Percentiles rank a stretch among this genome's conserved stretches.
These are phyloP conservation scores for Daldinia concentrica DNA, from an alignment of 495 filamentous ascomycete species.

Conservation along the genomic window DNA sequence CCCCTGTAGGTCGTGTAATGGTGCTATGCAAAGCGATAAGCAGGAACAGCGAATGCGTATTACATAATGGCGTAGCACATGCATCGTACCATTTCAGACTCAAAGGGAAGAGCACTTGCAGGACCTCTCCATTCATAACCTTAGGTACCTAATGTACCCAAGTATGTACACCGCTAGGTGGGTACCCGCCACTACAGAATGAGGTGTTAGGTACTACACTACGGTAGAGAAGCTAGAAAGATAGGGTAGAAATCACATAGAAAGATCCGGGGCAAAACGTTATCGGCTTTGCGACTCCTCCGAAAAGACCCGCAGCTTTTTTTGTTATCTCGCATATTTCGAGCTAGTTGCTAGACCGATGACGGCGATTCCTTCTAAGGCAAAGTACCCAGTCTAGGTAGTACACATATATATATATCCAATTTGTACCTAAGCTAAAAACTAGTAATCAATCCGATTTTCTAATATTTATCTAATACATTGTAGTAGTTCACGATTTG, in stretches of 20 bases:
- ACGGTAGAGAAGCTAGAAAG: not conserved
- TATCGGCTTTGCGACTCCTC: slow-evolving; percentile 32
- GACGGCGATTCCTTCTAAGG: slow-evolving; percentile 24
- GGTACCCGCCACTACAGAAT: slow-evolving; percentile 20
- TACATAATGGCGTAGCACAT: slow-evolving; percentile 22
- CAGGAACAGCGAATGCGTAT: slow-evolving; percentile 14
- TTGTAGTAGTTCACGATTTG: not conserved
- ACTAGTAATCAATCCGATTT: not conserved
- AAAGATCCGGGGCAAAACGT: slow-evolving; percentile 40
- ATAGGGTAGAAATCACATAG: not conserved
- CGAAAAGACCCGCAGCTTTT: slow-evolving; percentile 38
- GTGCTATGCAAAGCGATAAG: slow-evolving; percentile 11
- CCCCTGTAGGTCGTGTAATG: slow-evolving; percentile 8
- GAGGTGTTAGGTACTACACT: not conserved
- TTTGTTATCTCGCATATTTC: slow-evolving; percentile 32
- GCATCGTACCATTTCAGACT: slow-evolving; percentile 17
- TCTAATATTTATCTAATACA: not conserved
- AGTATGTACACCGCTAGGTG: slow-evolving; percentile 15
- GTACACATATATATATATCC: not conserved
- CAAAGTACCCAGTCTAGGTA: not conserved
- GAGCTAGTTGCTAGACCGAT: slow-evolving; percentile 33
- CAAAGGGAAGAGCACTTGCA: not conserved
- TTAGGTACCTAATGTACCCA: too few relatives aligned
- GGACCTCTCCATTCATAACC: not conserved
- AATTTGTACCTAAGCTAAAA: not conserved